Base-by-base conservation (phyloP, 805 yeast genomes). In the Hanseniaspora opuntiae region DNA sequence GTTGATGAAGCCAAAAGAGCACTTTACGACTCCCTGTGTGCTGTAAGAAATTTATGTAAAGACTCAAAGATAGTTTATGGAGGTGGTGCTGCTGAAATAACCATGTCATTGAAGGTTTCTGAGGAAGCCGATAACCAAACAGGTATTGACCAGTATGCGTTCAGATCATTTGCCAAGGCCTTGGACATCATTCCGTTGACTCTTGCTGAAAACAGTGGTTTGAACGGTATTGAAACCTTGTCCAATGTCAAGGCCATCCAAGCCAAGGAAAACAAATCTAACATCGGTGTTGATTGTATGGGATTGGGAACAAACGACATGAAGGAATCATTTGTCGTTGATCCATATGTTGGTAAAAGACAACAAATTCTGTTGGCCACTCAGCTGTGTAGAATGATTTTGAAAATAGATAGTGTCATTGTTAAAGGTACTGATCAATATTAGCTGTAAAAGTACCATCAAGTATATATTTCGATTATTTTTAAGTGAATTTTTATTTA, bases 1-100 rank as follows among this genome's bases (percentile, higher is more conserved):
- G 90, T 86, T 32, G 98, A 90, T 63, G 99, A 93, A 72, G 94
- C 96, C 51, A 79, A 86, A 59, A 83, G 99, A 68, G 97, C 98
- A 1, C 74, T 93, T 56, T 97, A 93, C 63, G 99, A 93, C 67
- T 86, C 98, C 9, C 72, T 93, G 55, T 90, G 98, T 72, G 99
- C 94, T 45, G 98, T 93, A 30, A 84, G 98, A 72, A 94, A 93
- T 71, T 77, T 93, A 65, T 83, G 94, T 50, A 79, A 82, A 62
- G 97, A 94, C 68, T 83, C 81, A 66, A 78, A 96, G 68, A 86
- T 93, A 45, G 97, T 94, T n/a, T 93, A 93, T 64, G 99, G 99
- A 58, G 99, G 99, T 61, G 99, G 99, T 60, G 95, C 98, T 22
- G 94, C 97, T 37, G 99, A 93, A 71, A 81, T 93, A 52, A 77